phyloP scores from a whole-genome alignment of 2,329 filamentous ascomycete species.

The Coniochaeta hoffmannii region DNA sequence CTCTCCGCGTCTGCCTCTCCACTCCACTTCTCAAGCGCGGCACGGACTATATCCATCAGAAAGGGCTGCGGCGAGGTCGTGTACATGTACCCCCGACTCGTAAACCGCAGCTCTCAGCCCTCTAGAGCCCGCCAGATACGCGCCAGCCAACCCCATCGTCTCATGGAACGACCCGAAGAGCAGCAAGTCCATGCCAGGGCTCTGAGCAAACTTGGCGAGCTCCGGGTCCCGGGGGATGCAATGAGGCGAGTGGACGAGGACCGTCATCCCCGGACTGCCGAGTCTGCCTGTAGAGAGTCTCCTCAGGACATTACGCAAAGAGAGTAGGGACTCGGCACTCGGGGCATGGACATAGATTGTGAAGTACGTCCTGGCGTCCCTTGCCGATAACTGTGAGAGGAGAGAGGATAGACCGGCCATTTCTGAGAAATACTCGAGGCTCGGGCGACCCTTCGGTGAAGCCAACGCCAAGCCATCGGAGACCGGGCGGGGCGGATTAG shows the following conservation, averaged over 20 bases:
- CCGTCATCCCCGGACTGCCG: constrained; percentile 1
- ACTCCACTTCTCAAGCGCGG: constrained; percentile 1
- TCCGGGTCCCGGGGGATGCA: background rate
- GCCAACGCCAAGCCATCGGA: background rate
- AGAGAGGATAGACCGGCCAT: background rate
- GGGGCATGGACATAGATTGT: background rate
- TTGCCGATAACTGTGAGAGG: background rate
- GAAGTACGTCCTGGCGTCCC: background rate
- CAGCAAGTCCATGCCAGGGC: constrained; percentile 1
- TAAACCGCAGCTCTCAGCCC: constrained; percentile 9
- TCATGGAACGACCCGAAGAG: constrained; percentile 7
- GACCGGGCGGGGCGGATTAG: background rate
- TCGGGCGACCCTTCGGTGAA: background rate
- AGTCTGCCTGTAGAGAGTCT: background rate
- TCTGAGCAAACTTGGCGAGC: background rate
- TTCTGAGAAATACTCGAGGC: background rate
- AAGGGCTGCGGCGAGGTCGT: constrained; percentile 8
- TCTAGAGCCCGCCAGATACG: constrained; percentile 7
- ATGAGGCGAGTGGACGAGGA: constrained; percentile 7
- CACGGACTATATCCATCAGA: constrained; percentile 8
- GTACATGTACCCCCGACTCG: constrained; percentile 9
- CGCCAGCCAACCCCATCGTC: constrained; percentile 5
- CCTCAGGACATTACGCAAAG: background rate
- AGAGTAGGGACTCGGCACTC: background rate
- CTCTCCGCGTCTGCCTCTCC: background rate